Base-by-base conservation (phyloP, 2,329 filamentous ascomycete genomes). In the Cordyceps militaris region DNA sequence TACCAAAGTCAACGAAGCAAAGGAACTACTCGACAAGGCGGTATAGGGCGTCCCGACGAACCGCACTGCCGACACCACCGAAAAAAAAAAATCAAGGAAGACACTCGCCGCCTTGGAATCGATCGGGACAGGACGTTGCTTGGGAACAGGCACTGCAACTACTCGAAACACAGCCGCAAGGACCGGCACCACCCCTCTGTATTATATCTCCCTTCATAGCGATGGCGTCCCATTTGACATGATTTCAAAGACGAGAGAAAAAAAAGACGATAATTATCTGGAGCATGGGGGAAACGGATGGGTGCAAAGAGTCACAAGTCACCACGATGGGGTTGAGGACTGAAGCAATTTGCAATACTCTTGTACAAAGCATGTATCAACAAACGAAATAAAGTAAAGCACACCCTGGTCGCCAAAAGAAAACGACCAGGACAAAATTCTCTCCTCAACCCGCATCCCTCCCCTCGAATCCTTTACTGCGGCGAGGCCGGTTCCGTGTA, bases 1-100 rank as follows among this genome's bases (percentile, higher is more conserved):
- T 14, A 97, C 92, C 56, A 99, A 99, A 74, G 88, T 99, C 70
- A 99, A 99, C 75, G 94, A 99, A 73, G 94, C 94, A 40, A 99
- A 99, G 74, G 93, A 97, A 71, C 84, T 97, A 62, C 71, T 99
- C 64, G 94, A 99, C 71, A 97, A 96, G 74, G 78, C 76, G 55
- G 65, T 64, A 32, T 56, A 59, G 59, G 46, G 5, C 8, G 11
- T 32, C 16, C 3, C 23, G 11, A 11, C 24, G 16, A n/a, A 21
- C 8, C 9, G 42, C 19, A 36, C 14, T 7, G 13, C 26, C 10
- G 3, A 47, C 13, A 23, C 19, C 2, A 24, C 21, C 11, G n/a
- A 23, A 19, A 21, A 30, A 44, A 19, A 32, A 24, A 47, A 30
- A 30, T 24, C 32, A 28, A n/a, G 16, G 28, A 19, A 1, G 19